Conservation (phyloP, 192 early-diverging fungal species). For the Dissophora globulifera region DNA sequence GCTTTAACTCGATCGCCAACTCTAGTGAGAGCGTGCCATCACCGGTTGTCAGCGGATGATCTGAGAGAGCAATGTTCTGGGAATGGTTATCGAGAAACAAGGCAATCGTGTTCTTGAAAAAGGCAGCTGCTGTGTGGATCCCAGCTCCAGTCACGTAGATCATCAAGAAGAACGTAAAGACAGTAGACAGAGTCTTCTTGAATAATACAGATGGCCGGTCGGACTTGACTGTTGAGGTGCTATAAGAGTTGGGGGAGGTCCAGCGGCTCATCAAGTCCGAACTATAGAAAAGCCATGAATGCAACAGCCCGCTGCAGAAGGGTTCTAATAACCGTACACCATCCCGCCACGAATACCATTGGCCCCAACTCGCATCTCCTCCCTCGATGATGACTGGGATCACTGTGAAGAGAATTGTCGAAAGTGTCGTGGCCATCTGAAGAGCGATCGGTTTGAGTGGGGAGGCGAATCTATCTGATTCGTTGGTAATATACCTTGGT, state of each 20-base stretch:
- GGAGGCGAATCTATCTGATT: no score
- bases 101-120: constrained; percentile 33
- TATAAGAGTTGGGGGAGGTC: neutral
- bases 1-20: constrained; percentile 27
- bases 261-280: constrained; percentile 36
- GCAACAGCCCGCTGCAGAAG: constrained; percentile 36
- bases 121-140: constrained; percentile 32
- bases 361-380: constrained; percentile 10
- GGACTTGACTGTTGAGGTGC: neutral
- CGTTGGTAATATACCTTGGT: no score
- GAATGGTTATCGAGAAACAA: constrained; percentile 39
- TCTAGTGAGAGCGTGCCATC: constrained; percentile 20
- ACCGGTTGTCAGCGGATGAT: constrained; percentile 28
- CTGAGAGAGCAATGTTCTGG: constrained; percentile 33
- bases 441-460: no score
- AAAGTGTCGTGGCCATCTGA: constrained; percentile 41
- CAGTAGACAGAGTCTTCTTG: constrained; percentile 1
- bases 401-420: constrained; percentile 45
- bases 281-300: constrained; percentile 45
- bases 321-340: constrained; percentile 39
- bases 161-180: constrained; percentile 43
- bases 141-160: constrained; percentile 31
- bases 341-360: constrained; percentile 44
- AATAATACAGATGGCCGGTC: no score
- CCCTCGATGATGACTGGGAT: constrained; percentile 38